Conservation (phyloP, 768 basidiomycete species). For the Kwoniella europaea region DNA sequence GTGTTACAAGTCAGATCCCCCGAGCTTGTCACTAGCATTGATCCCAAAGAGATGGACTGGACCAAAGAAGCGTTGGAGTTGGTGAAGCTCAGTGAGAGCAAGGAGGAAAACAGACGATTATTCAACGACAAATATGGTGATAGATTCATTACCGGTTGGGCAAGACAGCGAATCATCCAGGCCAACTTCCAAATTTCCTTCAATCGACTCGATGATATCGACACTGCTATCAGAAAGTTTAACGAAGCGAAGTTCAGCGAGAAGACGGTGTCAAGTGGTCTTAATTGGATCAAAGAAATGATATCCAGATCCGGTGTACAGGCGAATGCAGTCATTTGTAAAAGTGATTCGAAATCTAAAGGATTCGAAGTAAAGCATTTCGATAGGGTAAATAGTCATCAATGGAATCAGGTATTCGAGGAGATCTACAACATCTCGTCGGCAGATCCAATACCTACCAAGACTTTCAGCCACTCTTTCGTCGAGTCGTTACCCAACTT, state of each 20-base stretch:
- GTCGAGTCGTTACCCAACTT: neutral
- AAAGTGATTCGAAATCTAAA: neutral
- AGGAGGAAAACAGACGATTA: neutral
- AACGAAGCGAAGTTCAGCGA: neutral
- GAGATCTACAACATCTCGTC: neutral
- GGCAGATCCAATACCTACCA: neutral
- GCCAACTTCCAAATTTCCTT: neutral
- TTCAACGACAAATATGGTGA: neutral
- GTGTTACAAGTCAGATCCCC: neutral
- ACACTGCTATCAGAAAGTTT: neutral
- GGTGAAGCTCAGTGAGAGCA: neutral
- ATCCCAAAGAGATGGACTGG: neutral
- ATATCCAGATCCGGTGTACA: neutral
- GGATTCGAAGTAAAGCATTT: neutral
- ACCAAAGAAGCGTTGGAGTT: neutral
- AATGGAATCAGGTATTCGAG: neutral
- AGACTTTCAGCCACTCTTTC: neutral
- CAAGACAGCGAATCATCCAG: neutral
- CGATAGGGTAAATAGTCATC: neutral
- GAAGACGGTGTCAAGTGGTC: neutral
- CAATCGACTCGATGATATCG: neutral
- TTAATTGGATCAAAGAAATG: neutral
- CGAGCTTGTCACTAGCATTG: neutral
- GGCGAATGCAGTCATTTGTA: neutral
- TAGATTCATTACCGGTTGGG: neutral